Base-by-base conservation (phyloP, 2,329 filamentous ascomycete genomes). In the Triangularia verruculosa region DNA sequence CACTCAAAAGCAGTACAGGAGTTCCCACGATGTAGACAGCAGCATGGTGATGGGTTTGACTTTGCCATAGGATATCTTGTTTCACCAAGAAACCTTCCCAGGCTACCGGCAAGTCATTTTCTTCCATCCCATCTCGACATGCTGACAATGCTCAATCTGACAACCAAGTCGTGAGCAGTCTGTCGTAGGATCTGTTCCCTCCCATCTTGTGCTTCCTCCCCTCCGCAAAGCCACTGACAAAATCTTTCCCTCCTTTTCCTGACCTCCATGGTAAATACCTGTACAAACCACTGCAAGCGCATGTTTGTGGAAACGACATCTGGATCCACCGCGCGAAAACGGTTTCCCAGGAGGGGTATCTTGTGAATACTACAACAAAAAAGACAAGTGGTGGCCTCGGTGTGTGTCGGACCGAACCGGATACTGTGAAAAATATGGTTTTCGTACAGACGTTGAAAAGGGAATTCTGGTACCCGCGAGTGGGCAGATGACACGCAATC, bases 361-460 rank as follows among this genome's bases (percentile, higher is more conserved):
- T 47, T 57, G 56, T 62, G n/a, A 56, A 27, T 58, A 64, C 39
- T 47, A 47, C 39, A 47, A 47, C 67, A 64, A 53, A 62, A 65
- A 64, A 64, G 54, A 61, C 54, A 63, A 59, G 13, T 52, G 22
- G 51, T 55, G 43, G 39, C 3, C 51, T 64, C 65, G 62, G 64
- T 66, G 67, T 65, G 61, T 66, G 62, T 67, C 67, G 65, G 65
- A 67, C 65, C 62, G 67, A 66, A 57, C 58, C 24, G 53, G 59
- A 27, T 53, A 47, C 20, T 47, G 47, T 56, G 52, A 62, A 39
- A 34, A 27, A 28, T 47, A 32, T 54, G 59, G 5, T 54, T 59
- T 57, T 64, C 66, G 64, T 66, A 64, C 62, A 65, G 39, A 47
- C 39, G 59, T 43, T 55, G 56, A 63, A 60, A 47, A 56, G 54